These are phyloP conservation scores for Dendrostoma leiphaemia DNA, from an alignment of 2,329 filamentous ascomycete genomes.

Conservation along the genomic window DNA sequence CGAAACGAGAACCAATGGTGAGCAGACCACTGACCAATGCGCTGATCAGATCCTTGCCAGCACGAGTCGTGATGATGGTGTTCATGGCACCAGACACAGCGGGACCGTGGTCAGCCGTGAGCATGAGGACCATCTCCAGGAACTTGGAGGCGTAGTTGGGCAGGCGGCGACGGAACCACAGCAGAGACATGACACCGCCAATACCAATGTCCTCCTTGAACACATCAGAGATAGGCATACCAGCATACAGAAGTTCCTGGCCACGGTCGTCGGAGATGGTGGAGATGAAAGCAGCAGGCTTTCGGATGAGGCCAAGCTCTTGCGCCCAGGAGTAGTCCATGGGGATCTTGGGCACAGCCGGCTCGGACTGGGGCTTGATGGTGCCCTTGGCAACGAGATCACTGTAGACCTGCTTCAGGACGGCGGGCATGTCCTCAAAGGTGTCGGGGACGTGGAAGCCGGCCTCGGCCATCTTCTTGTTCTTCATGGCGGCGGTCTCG, in stretches of 20 bases:
- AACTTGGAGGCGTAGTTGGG: slow-evolving; percentile 97
- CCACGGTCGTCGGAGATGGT: slow-evolving; percentile 99
- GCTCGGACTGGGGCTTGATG: slow-evolving; percentile 84
- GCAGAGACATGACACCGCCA: slow-evolving; percentile 98
- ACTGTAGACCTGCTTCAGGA: slow-evolving; percentile 81
- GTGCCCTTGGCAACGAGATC: slow-evolving; percentile 81
- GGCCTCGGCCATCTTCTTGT: slow-evolving; percentile 92
- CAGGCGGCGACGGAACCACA: slow-evolving; percentile 99
- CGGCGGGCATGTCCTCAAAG: slow-evolving; percentile 87
- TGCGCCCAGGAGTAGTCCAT: slow-evolving; percentile 99
- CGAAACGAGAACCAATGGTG: slow-evolving; percentile 97
- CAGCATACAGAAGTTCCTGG: slow-evolving; percentile 96
- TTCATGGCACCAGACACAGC: slow-evolving; percentile 99
- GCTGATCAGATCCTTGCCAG: slow-evolving; percentile 96
- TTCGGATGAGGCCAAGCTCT: slow-evolving; percentile 98
- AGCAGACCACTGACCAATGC: slow-evolving; percentile 94
- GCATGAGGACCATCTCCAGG: slow-evolving; percentile 99
- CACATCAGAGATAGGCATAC: slow-evolving; percentile 99
- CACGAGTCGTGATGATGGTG: slow-evolving; percentile 99
- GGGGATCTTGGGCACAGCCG: slow-evolving; percentile 95
- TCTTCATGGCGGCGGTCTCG: slow-evolving; percentile 95
- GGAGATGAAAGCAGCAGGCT: slow-evolving; percentile 99
- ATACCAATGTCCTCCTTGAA: slow-evolving; percentile 99
- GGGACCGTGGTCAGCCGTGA: slow-evolving; percentile 97
- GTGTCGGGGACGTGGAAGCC: slow-evolving; percentile 94